Percentiles rank a stretch among this genome's conserved stretches.
Evolutionary conservation across 1,284 basidiomycete genomes (phyloP).

Genomic region (Leccinum idahoense): DNA sequence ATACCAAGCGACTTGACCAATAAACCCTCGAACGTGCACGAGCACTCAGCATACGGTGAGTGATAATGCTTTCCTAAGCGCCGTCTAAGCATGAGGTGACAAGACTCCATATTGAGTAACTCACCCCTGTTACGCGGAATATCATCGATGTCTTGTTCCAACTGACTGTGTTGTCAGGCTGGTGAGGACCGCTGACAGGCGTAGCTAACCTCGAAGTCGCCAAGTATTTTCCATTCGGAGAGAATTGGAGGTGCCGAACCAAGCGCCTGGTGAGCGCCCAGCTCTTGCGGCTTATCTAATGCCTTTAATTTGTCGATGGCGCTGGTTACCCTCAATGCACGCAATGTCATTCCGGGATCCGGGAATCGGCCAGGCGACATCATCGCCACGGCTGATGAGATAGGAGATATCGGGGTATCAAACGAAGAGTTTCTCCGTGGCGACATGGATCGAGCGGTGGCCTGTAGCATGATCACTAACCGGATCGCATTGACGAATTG

Average conservation of each 20-base stretch:
- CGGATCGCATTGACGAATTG: conserved; percentile 42
- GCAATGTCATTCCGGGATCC: too few relatives aligned
- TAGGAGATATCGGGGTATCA: conserved; percentile 14
- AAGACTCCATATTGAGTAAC: conserved; percentile 17
- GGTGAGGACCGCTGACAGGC: neutral
- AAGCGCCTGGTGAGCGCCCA: conserved; percentile 31
- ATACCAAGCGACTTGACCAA: conserved; percentile 76
- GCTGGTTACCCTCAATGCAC: conserved; percentile 6
- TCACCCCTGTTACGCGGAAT: conserved; percentile 65
- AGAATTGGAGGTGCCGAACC: conserved; percentile 37
- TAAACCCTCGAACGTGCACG: conserved; percentile 70
- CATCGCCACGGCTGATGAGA: too few relatives aligned
- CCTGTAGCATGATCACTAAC: conserved; percentile 44
- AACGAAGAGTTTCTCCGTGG: conserved; percentile 30
- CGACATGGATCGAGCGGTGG: conserved; percentile 28
- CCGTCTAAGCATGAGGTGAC: conserved; percentile 13
- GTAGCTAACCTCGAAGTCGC: conserved; percentile 32
- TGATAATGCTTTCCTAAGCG: conserved; percentile 48
- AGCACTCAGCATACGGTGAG: conserved; percentile 50
- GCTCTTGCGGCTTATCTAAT: conserved; percentile 53
- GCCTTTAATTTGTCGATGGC: conserved; percentile 56
- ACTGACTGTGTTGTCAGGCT: conserved; percentile 32
- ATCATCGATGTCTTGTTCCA: conserved; percentile 77
- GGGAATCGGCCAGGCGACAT: too few relatives aligned
- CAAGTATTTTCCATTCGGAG: conserved; percentile 35